Conservation (phyloP, 2,329 filamentous ascomycete species). For the Penicillium brevicompactum region DNA sequence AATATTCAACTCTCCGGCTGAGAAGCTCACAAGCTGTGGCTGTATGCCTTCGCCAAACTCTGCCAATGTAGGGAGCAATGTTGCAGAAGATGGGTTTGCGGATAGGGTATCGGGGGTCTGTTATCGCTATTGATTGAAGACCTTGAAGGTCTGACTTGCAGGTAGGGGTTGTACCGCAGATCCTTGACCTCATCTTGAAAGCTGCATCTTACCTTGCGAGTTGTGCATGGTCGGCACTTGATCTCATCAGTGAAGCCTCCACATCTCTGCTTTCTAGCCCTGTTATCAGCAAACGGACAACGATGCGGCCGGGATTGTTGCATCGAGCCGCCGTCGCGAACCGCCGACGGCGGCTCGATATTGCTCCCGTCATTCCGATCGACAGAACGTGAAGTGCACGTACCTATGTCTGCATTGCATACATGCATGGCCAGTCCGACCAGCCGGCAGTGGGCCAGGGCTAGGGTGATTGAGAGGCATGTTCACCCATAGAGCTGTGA, state of each 20-base stretch:
- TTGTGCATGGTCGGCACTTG: conserved; percentile 5
- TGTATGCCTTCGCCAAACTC: too few species aligned
- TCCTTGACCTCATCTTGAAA: conserved; percentile 6
- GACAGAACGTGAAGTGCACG: not conserved
- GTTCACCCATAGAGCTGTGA: not conserved
- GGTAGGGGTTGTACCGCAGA: conserved; percentile 2
- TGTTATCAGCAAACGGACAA: not conserved
- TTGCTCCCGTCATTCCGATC: too few species aligned
- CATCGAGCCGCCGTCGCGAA: too few species aligned
- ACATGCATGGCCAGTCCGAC: conserved; percentile 6
- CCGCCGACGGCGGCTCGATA: too few species aligned
- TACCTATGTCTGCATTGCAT: conserved; percentile 6
- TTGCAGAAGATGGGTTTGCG: not conserved
- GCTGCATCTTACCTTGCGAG: conserved; percentile 4
- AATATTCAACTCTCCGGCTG: too few species aligned
- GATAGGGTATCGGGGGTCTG: not conserved
- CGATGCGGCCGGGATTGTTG: not conserved
- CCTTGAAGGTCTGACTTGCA: not conserved
- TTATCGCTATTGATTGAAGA: not conserved
- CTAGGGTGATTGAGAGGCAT: not conserved
- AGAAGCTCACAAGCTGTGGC: too few species aligned
- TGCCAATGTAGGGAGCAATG: too few species aligned
- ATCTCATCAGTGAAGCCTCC: conserved; percentile 3
- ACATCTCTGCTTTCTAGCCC: conserved; percentile 1
- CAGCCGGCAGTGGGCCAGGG: not conserved